These are phyloP conservation scores for Pseudogymnoascus sp. DNA, from an alignment of 2,329 filamentous ascomycete genomes.

Conservation along the genomic window DNA sequence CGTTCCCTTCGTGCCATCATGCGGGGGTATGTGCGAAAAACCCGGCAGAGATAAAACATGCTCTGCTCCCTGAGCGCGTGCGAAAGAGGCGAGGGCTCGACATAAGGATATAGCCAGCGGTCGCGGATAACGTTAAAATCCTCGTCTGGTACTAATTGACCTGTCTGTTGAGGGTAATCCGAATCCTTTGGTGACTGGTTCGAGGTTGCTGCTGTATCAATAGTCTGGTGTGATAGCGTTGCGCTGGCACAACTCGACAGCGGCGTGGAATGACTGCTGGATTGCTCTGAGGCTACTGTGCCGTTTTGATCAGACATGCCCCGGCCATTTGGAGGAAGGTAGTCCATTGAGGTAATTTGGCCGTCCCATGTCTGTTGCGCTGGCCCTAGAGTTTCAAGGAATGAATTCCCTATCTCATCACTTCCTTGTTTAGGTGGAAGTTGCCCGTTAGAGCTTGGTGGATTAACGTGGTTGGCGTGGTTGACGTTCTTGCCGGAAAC, in stretches of 20 bases:
- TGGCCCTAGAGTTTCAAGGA: not conserved
- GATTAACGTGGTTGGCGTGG: not conserved
- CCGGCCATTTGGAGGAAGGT: not conserved
- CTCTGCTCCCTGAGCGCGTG: conserved; percentile 20
- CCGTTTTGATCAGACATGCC: not conserved
- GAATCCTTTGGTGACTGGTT: conserved; percentile 5
- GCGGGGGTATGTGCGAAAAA: conserved; percentile 31
- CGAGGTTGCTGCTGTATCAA: conserved; percentile 1
- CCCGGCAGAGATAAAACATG: conserved; percentile 29
- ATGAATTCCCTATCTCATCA: not conserved
- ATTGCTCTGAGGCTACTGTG: not conserved
- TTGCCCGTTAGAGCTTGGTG: not conserved
- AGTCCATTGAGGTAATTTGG: not conserved
- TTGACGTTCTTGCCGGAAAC: not conserved
- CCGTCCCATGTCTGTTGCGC: not conserved
- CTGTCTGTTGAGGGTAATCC: not conserved
- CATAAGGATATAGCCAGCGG: not conserved
- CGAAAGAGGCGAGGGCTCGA: conserved; percentile 1
- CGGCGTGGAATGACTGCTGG: conserved; percentile 1
- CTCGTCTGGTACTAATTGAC: not conserved
- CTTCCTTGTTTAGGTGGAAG: not conserved
- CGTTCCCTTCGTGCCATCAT: conserved; percentile 32
- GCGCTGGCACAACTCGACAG: not conserved
- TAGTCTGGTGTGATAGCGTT: not conserved
- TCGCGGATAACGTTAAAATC: not conserved